Percentiles rank a stretch among this genome's conserved stretches.
Conservation (phyloP, 2,329 filamentous ascomycete species). For the Ophiocordyceps camponoti-rufipedis region DNA sequence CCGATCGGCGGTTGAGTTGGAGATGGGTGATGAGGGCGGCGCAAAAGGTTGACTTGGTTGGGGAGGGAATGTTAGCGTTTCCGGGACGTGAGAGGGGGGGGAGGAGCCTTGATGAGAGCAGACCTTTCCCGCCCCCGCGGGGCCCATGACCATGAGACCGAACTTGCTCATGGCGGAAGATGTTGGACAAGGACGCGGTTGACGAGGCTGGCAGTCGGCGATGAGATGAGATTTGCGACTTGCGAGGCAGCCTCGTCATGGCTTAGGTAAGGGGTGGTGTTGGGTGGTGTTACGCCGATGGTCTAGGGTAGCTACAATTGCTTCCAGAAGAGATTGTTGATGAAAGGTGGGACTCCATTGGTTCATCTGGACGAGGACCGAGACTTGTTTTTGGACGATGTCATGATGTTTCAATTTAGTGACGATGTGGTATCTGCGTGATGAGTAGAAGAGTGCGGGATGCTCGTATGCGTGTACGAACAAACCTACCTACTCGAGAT, state of each 20-base stretch:
- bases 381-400: too few relatives aligned
- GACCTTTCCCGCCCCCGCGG: constrained; percentile 85
- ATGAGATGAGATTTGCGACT: too few relatives aligned
- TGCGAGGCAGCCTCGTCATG: too few relatives aligned
- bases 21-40: constrained; percentile 84
- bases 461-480: neutral
- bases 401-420: too few relatives aligned
- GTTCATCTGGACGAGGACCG: too few relatives aligned
- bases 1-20: constrained; percentile 74
- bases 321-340: too few relatives aligned
- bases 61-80: neutral
- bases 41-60: constrained; percentile 70
- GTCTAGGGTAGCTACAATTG: too few relatives aligned
- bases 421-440: too few relatives aligned
- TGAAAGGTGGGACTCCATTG: too few relatives aligned
- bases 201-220: neutral
- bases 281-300: too few relatives aligned
- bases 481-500: too few relatives aligned
- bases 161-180: constrained; percentile 68
- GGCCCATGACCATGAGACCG: constrained; percentile 88
- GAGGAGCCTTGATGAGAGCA: constrained; percentile 4
- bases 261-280: too few relatives aligned
- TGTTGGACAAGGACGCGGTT: neutral
- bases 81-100: neutral
- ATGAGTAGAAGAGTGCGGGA: neutral